These are phyloP conservation scores for Pogostemon cablin DNA, from an alignment of 257 asterid genomes.

Conservation along the genomic window DNA sequence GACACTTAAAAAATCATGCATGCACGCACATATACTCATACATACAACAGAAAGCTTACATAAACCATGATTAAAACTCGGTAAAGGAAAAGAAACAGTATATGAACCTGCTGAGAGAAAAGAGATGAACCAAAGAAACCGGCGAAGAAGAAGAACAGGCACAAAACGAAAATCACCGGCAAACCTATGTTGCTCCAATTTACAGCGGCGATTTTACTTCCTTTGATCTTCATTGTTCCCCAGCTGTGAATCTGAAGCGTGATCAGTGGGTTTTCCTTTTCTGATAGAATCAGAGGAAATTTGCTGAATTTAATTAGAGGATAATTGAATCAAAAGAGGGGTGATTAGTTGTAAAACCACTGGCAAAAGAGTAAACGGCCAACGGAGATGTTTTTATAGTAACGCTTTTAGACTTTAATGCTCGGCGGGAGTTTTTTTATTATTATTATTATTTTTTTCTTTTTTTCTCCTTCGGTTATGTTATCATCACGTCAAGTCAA, in stretches of 20 bases:
- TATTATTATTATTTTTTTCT: too few species aligned
- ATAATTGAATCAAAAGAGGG: background rate
- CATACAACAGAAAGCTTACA: background rate
- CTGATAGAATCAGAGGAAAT: background rate
- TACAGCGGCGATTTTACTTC: slow-evolving; percentile 51
- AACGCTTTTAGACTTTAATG: too few species aligned
- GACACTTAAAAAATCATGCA: slow-evolving; percentile 21
- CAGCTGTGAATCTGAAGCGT: slow-evolving; percentile 23
- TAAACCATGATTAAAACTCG: background rate
- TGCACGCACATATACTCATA: background rate
- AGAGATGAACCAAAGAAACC: slow-evolving; percentile 84
- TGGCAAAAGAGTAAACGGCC: background rate
- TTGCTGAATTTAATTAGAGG: background rate
- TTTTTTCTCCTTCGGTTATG: too few species aligned
- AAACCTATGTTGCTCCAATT: slow-evolving; percentile 53
- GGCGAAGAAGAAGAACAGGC: slow-evolving; percentile 80
- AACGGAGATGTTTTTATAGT: too few species aligned
- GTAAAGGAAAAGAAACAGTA: background rate
- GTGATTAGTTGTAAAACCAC: background rate
- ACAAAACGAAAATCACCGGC: slow-evolving; percentile 66
- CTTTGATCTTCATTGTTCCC: slow-evolving; percentile 63
- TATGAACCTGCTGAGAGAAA: slow-evolving; percentile 65
- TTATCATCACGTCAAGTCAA: too few species aligned
- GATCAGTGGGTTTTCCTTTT: slow-evolving; percentile 20
- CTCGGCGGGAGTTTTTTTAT: slow-evolving; percentile 49